Conservation (phyloP, 2,329 filamentous ascomycete genomes). For the Dactylellina haptotyla region DNA sequence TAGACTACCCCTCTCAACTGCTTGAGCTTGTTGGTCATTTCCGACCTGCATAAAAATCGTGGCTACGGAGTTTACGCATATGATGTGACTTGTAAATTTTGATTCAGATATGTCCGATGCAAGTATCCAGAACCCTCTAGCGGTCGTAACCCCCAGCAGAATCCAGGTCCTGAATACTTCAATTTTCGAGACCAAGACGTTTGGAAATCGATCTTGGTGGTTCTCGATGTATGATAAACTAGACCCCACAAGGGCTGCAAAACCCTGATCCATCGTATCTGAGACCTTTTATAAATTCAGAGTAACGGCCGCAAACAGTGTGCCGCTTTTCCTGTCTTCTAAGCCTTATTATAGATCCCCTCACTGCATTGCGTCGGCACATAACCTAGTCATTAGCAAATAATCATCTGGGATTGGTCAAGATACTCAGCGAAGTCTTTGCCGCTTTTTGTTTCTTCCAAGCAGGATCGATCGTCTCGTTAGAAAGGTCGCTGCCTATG, state of each 20-base stretch:
- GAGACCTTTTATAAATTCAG: conserved; percentile 26
- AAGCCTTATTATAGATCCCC: conserved; percentile 9
- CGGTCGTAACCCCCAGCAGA: no score
- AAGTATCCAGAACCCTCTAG: no score
- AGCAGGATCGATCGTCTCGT: conserved; percentile 34
- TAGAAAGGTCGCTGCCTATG: conserved; percentile 39
- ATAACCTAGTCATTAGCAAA: conserved; percentile 17
- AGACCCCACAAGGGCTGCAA: conserved; percentile 27
- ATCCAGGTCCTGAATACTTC: no score
- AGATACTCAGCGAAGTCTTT: conserved; percentile 11
- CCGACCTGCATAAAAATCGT: no score
- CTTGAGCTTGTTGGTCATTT: no score
- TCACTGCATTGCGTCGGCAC: conserved; percentile 5
- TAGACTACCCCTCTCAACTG: no score
- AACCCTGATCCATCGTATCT: conserved; percentile 25
- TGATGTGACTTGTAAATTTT: no score
- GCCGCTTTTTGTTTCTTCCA: conserved; percentile 49
- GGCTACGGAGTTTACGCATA: no score
- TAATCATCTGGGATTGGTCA: conserved; percentile 23
- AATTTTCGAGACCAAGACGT: no score
- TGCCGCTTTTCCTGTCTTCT: conserved; percentile 6
- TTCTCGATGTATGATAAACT: neutral
- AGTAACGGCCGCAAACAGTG: conserved; percentile 24
- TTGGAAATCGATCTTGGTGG: no score
- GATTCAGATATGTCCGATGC: no score